A percentile compares a stretch with the other conserved stretches of the same genome.
Evolutionary conservation across 352 stramenopile species (phyloP).

Genomic region (Phytopythium montanum): DNA sequence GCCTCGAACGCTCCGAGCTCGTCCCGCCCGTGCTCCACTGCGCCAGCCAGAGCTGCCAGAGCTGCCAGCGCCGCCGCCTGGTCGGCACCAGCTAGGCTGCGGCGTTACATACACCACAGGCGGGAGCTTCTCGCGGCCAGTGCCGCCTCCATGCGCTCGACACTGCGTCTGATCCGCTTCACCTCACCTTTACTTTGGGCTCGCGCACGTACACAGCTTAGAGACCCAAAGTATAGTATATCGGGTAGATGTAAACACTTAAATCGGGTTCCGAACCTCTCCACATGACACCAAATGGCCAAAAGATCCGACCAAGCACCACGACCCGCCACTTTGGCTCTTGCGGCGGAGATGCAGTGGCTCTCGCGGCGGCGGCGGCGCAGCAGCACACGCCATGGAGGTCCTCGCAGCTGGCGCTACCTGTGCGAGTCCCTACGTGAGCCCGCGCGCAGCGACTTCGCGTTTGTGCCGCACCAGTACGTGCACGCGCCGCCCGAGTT

Average conservation of each 20-base stretch:
- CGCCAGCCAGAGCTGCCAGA: conserved; percentile 21
- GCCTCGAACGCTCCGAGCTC: conserved; percentile 39
- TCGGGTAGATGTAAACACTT: not conserved
- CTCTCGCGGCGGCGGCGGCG: not conserved
- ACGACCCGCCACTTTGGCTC: not conserved
- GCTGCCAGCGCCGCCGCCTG: conserved; percentile 18
- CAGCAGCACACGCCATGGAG: not conserved
- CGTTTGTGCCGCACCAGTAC: conserved; percentile 81
- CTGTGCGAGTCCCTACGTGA: conserved; percentile 63
- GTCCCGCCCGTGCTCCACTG: conserved; percentile 36
- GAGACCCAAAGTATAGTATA: not conserved
- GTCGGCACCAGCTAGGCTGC: conserved; percentile 1
- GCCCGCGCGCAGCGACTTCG: conserved; percentile 70
- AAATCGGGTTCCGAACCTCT: not conserved
- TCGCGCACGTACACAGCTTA: not conserved
- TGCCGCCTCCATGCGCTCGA: not conserved
- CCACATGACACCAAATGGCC: too few relatives aligned
- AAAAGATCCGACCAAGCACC: not conserved
- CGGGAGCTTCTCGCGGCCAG: not conserved
- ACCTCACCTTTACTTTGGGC: not conserved
- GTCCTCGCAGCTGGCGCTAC: conserved; percentile 42
- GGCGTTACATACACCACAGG: not conserved
- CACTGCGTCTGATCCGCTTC: not conserved
- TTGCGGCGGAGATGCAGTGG: not conserved
- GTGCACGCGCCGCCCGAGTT: conserved; percentile 43